Evolutionary conservation across 2,329 filamentous ascomycete species (phyloP).

Genomic region (Parasarocladium wereldwijsianum): DNA sequence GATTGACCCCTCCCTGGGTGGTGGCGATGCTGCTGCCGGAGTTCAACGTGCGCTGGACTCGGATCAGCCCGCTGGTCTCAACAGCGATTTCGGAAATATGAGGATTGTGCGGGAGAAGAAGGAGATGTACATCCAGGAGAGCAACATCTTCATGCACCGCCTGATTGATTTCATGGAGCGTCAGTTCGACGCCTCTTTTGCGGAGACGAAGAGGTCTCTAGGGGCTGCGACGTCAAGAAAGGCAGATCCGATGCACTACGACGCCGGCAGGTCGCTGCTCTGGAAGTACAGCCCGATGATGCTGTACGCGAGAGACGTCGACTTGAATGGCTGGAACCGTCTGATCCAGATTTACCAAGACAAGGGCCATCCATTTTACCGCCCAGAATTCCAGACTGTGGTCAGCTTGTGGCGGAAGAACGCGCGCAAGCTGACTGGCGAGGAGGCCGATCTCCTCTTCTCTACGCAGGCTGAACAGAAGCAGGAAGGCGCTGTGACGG

Average conservation of each 20-base stretch:
- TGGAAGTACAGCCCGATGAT: conserved; percentile 84
- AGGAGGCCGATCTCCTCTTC: conserved; percentile 77
- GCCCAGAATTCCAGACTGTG: conserved; percentile 67
- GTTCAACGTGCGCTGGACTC: conserved; percentile 29
- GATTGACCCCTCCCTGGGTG: conserved; percentile 69
- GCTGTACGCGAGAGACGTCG: conserved; percentile 77
- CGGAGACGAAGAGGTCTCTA: conserved; percentile 52
- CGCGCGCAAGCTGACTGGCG: conserved; percentile 57
- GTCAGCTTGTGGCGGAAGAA: conserved; percentile 66
- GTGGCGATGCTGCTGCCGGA: conserved; percentile 30
- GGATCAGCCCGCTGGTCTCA: conserved; percentile 35
- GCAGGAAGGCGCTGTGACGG: conserved; percentile 53
- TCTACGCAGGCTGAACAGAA: conserved; percentile 75
- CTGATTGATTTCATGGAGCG: conserved; percentile 70
- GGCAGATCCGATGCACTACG: conserved; percentile 57
- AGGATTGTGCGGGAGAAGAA: conserved; percentile 89
- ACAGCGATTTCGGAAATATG: conserved; percentile 76
- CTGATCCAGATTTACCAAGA: conserved; percentile 70
- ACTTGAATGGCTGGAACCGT: conserved; percentile 65
- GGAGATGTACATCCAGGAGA: conserved; percentile 71
- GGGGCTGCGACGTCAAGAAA: conserved; percentile 47
- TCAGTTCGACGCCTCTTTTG: conserved; percentile 63
- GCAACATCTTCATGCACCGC: conserved; percentile 59
- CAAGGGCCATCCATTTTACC: conserved; percentile 62
- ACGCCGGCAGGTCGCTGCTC: conserved; percentile 54